Base-by-base conservation (phyloP, 139 green algal genomes). In the Eudorina sp. region DNA sequence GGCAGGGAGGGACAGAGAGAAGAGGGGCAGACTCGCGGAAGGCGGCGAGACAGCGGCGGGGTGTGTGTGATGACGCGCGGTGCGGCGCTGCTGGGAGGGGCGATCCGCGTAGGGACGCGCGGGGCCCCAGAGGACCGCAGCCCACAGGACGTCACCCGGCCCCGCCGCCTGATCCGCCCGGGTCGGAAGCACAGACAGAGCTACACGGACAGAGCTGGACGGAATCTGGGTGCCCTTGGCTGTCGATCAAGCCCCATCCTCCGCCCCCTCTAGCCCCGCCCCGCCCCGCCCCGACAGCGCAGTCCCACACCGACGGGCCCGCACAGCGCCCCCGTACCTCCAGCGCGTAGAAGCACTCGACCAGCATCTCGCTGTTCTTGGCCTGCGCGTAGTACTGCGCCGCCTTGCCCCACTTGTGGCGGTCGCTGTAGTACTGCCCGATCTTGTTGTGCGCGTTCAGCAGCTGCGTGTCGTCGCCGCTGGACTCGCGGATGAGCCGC, bases 351-450 rank as follows among this genome's bases (percentile, higher is more conserved):
- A 97, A 94, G 85, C 91, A 96, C 75, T 97, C 93, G 14, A 96
- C 89, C 51, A 97, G 92, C 90, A 93, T 94, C 51, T 92, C 94
- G 31, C 79, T 95, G 92, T 97, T 97, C 86, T 95, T 95, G 72
- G 95, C 91, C 91, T 96, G 94, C 45, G 90, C 86, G 66, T 96
- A 98, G 90, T 96, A 97, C 85, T 94, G 91, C 74, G 90, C 92
- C n/a, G 95, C 96, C 91, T 97, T 96, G 48, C 58, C 66, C 94
- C 94, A 97, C 83, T 95, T 95, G 48, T 96, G 91, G 16, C 94
- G 84, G 76, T 98, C 96, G 46, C 81, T 90, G 89, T 97, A 97
- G 90, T 97, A 96, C 55, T 97, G 91, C n/a, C 94, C 96, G 34
- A 98, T 97, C 88, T 94, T 93, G 90, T 96, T 96, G 93, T 93